phyloP scores from a whole-genome alignment of 2,329 filamentous ascomycete species.

The Exophiala lecanii-corni region DNA sequence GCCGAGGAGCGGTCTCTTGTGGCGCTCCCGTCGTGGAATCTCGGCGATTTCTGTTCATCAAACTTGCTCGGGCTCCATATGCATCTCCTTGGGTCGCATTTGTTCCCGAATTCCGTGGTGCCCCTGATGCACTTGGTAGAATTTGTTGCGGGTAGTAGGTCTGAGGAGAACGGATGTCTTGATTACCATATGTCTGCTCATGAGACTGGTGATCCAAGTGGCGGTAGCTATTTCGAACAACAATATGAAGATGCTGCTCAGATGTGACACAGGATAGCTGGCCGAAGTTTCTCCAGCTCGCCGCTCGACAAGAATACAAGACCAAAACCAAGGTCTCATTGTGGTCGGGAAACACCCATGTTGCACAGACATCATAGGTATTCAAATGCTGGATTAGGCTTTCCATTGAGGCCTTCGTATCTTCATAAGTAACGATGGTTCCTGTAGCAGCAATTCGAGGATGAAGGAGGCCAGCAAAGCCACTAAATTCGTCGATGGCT shows the following conservation, averaged over 20 bases:
- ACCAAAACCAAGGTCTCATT: conserved; percentile 14
- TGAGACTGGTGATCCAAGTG: neutral
- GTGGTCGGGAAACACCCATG: conserved; percentile 22
- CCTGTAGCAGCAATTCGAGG: conserved; percentile 2
- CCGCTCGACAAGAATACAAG: conserved; percentile 17
- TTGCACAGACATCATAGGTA: conserved; percentile 12
- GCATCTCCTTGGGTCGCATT: no score
- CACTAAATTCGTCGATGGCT: conserved; percentile 3
- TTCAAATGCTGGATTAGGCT: conserved; percentile 18
- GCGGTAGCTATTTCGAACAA: neutral
- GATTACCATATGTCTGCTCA: no score
- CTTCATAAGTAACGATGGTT: conserved; percentile 15
- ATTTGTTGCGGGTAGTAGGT: no score
- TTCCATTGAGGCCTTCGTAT: conserved; percentile 7
- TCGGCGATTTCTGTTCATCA: no score
- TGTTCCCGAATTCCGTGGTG: no score
- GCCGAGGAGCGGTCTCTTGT: no score
- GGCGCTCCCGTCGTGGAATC: no score
- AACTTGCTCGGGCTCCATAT: no score
- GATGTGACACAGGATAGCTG: neutral
- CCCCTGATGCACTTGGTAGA: no score
- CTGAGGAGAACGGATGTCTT: no score
- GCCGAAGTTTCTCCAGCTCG: conserved; percentile 11
- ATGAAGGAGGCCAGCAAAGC: neutral
- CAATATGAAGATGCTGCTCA: neutral